Base-by-base conservation (phyloP, 495 filamentous ascomycete species). In the Lophiotrema nucula region DNA sequence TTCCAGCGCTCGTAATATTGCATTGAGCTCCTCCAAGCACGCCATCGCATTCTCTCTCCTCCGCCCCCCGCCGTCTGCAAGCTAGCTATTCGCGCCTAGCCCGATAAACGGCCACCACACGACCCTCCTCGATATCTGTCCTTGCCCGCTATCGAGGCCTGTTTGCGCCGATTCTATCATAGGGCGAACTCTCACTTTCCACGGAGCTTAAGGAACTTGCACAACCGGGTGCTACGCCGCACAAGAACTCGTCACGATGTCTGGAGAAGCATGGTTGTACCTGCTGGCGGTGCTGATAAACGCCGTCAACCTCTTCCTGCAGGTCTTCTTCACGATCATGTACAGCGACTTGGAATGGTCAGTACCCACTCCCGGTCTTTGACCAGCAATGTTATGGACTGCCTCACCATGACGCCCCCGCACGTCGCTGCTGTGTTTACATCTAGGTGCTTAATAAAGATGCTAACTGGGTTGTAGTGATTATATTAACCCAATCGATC, bases 321-420 rank as follows among this genome's bases (percentile, higher is more conserved):
- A 99, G 76, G 95, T 99, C 54, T 99, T 99, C 81, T 99, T 99
- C 81, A 99, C 95, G 37, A 99, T 99, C 66, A 99, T 99, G 95
- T 99, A 97, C 76, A 95, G 89, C 74, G 92, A 97, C 82, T 75
- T 97, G 60, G 92, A 97, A 84, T 97, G 92, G 90, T 96, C 78
- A 64, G 88, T 11, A 35, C 15, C 8, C 31, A 35, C 15, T 21
- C 39, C 39, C 10, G 18, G 11, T 12, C 39, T 18, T 43, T 18
- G 39, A 43, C 10, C 39, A 8, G 31, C 8, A 8, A 35, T 35
- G 31, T 35, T 35, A n/a, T n/a, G n/a, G n/a, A n/a, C n/a, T n/a
- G n/a, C n/a, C 31, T 8, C 31, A 35, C 15, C 8, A 8, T 15
- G 31, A 35, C 31, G 15, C 31, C 31, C 31, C 31, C 31, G 31